These are phyloP conservation scores for Xylariaceae sp. DNA, from an alignment of 2,329 filamentous ascomycete genomes.

Conservation along the genomic window DNA sequence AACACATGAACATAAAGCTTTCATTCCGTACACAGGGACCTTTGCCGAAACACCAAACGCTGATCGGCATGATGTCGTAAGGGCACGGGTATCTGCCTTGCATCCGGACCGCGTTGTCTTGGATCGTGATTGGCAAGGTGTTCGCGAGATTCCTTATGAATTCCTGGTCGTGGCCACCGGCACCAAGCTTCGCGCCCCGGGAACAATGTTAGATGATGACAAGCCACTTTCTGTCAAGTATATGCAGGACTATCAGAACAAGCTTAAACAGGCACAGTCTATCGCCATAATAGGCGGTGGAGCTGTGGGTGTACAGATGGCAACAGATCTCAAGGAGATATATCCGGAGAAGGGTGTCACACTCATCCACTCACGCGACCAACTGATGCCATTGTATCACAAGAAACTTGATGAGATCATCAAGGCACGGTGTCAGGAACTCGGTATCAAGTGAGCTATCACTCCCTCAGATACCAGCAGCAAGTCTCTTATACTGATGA, in stretches of 20 bases:
- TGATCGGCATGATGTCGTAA: conserved; percentile 31
- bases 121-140: conserved; percentile 32
- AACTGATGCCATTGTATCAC: conserved; percentile 43
- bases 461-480: background rate
- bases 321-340: conserved; percentile 44
- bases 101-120: conserved; percentile 30
- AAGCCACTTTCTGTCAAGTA: conserved; percentile 32
- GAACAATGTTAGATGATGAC: conserved; percentile 32
- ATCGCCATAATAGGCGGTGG: conserved; percentile 41
- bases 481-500: background rate
- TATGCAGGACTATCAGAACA: conserved; percentile 32
- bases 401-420: conserved; percentile 36
- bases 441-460: conserved; percentile 32
- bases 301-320: conserved; percentile 48
- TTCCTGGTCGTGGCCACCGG: conserved; percentile 45
- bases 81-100: conserved; percentile 31
- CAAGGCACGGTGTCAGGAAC: conserved; percentile 31
- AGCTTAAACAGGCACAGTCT: conserved; percentile 27
- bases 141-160: conserved; percentile 35
- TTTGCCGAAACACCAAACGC: conserved; percentile 30
- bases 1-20: conserved; percentile 42
- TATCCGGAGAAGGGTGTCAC: conserved; percentile 45
- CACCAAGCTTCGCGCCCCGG: conserved; percentile 32
- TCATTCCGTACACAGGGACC: conserved; percentile 42
- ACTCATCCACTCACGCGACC: conserved; percentile 43